Base-by-base conservation (phyloP, 2,329 filamentous ascomycete genomes). In the Aspergillus tanneri region DNA sequence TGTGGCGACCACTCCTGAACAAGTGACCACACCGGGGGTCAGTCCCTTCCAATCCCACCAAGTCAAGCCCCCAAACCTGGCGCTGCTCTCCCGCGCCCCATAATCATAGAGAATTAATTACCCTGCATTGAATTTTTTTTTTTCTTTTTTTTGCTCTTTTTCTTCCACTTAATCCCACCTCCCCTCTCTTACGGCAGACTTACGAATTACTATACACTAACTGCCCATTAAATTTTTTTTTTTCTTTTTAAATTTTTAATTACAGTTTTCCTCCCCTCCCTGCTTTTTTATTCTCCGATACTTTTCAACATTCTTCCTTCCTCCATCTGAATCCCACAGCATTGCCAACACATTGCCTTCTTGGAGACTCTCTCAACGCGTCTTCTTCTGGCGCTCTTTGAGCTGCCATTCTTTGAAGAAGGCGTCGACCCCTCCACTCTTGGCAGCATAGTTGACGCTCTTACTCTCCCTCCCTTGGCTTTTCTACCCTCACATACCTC, bases 351-450 rank as follows among this genome's bases (percentile, higher is more conserved):
- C 58, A 60, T 57, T 56, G 41, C 43, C 49, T 52, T n/a, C 43
- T 53, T 44, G 49, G 49, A 50, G 46, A 43, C 48, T 57, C 49
- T 49, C 53, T 58, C 52, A 49, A 56, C 56, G 55, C 58, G 58
- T 60, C 58, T 58, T 58, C 57, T 60, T 55, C 56, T 60, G 58
- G 56, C 58, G 58, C 56, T 60, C 58, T 57, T 52, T 52, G 58
- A 61, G 58, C 56, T 58, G 58, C 58, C 58, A 57, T 50, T 47
- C 47, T 54, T 47, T 53, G 57, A 60, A 59, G 56, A 59, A 58
- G 58, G 52, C 57, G 55, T 56, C 53, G 46, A 56, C 56, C 49
- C 47, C 50, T n/a, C n/a, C 46, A 46, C 46, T 58, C 55, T 60
- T 60, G 58, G 56, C 58, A 42, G 54, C 57, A 55, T 58, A 55